Evolutionary conservation across 345 rosid genomes (phyloP).

Genomic region (Linum usitatissimum): DNA sequence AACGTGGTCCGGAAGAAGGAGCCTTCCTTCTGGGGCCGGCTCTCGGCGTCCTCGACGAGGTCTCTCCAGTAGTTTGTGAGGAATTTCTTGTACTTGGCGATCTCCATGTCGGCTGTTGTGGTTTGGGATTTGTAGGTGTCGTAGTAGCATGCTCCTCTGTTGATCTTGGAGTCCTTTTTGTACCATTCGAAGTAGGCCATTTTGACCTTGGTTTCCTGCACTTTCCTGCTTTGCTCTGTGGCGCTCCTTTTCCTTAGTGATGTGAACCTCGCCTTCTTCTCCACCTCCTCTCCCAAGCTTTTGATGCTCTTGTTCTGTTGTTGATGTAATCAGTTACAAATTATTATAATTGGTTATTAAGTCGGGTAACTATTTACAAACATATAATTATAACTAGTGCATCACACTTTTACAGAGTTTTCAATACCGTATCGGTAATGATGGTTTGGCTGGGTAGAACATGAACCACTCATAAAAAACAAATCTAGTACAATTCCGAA

Average conservation of each 20-base stretch:
- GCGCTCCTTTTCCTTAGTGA: slow-evolving; percentile 9
- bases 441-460: too few species aligned
- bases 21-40: slow-evolving; percentile 37
- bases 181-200: slow-evolving; percentile 51
- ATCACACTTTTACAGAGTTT: too few species aligned
- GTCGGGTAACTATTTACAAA: too few species aligned
- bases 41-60: slow-evolving; percentile 36
- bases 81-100: slow-evolving; percentile 12
- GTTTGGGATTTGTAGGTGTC: slow-evolving; percentile 32
- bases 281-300: slow-evolving; percentile 18
- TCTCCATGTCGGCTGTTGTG: neutral
- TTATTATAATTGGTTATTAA: too few species aligned
- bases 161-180: slow-evolving; percentile 31
- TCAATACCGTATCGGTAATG: too few species aligned
- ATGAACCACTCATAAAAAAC: too few species aligned
- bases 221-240: slow-evolving; percentile 20
- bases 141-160: slow-evolving; percentile 38
- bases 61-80: slow-evolving; percentile 37
- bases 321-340: slow-evolving; percentile 6
- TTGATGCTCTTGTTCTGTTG: slow-evolving; percentile 12
- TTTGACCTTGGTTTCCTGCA: slow-evolving; percentile 27
- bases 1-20: slow-evolving; percentile 19
- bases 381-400: too few species aligned
- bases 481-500: too few species aligned
- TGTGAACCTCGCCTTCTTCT: slow-evolving; percentile 12